phyloP scores from a whole-genome alignment of 495 filamentous ascomycete genomes.

The Aspergillus indologenus region DNA sequence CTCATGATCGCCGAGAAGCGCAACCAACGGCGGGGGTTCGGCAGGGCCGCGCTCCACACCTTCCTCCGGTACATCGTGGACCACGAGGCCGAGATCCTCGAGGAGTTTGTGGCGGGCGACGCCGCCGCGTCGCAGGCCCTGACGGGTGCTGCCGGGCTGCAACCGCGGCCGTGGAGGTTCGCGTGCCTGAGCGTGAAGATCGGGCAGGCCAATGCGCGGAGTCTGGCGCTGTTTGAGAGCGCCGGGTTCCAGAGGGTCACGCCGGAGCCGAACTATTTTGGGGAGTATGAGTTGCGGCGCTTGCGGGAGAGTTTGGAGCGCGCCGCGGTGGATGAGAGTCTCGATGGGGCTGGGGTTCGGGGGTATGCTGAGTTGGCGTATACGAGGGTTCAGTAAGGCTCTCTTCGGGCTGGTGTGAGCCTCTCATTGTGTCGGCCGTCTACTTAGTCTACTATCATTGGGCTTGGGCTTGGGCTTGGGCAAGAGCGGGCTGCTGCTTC shows the following conservation, averaged over 20 bases:
- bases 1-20: conserved; percentile 74
- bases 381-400: conserved; percentile 20
- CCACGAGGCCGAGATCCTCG: conserved; percentile 49
- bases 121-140: conserved; percentile 16
- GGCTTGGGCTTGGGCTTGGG: too few species aligned
- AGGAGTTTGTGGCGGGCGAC: conserved; percentile 51
- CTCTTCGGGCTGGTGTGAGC: too few species aligned
- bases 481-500: too few species aligned
- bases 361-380: conserved; percentile 44
- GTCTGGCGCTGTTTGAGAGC: conserved; percentile 59
- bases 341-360: conserved; percentile 32
- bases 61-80: conserved; percentile 64
- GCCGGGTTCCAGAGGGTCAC: conserved; percentile 51
- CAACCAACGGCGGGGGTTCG: conserved; percentile 62
- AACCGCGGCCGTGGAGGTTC: conserved; percentile 13
- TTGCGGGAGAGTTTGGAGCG: conserved; percentile 27
- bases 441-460: too few species aligned
- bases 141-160: background rate
- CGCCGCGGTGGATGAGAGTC: conserved; percentile 19
- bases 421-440: too few species aligned
- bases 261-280: conserved; percentile 60
- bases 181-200: conserved; percentile 60
- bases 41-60: conserved; percentile 58
- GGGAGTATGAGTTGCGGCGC: conserved; percentile 56
- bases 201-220: conserved; percentile 50